These are phyloP conservation scores for Carallia pectinifolia DNA, from an alignment of 345 rosid genomes.

Conservation along the genomic window DNA sequence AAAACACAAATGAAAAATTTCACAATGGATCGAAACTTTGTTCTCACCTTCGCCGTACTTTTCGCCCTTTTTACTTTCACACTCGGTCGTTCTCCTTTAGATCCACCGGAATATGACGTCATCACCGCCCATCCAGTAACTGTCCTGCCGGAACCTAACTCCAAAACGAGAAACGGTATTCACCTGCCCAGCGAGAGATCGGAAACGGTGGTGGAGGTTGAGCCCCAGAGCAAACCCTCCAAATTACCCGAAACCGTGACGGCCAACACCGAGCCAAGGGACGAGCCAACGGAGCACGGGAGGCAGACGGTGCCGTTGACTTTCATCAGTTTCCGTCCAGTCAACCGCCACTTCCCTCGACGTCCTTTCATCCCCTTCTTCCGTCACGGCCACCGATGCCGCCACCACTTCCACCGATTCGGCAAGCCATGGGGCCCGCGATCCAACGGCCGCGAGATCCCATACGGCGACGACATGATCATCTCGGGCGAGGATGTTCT, in stretches of 20 bases:
- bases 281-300: neutral
- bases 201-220: neutral
- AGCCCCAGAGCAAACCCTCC: neutral
- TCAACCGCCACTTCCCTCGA: conserved; percentile 37
- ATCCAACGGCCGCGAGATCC: conserved; percentile 14
- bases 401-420: conserved; percentile 17
- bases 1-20: neutral
- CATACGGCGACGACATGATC: conserved; percentile 41
- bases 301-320: conserved; percentile 28
- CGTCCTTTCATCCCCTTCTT: conserved; percentile 26
- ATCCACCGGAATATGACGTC: conserved; percentile 14
- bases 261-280: neutral
- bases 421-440: conserved; percentile 21
- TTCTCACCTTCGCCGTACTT: conserved; percentile 22
- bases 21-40: conserved; percentile 35
- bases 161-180: conserved; percentile 13
- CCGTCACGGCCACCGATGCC: conserved; percentile 40
- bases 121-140: neutral
- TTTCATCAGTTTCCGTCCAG: conserved; percentile 38
- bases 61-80: conserved; percentile 27
- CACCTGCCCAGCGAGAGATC: conserved; percentile 40
- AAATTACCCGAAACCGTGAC: neutral
- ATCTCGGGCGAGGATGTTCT: conserved; percentile 8
- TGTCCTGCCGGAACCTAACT: conserved; percentile 5
- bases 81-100: conserved; percentile 18